phyloP scores from a whole-genome alignment of 768 basidiomycete genomes.

The Serendipita indica region DNA sequence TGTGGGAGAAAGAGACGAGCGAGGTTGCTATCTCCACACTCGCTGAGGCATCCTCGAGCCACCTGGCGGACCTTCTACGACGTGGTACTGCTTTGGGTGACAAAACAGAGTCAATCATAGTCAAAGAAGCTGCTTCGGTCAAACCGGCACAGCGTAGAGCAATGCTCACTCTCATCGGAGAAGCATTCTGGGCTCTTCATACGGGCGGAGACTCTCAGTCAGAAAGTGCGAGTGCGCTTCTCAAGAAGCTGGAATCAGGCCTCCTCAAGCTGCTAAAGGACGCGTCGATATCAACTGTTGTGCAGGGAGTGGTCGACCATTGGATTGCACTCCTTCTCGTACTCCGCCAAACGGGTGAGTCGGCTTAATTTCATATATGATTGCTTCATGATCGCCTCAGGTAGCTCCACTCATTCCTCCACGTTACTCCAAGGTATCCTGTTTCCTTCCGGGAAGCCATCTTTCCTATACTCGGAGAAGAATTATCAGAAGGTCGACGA shows the following conservation, averaged over 20 bases:
- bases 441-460: constrained; percentile 46
- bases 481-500: constrained; percentile 59
- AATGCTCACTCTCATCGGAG: constrained; percentile 48
- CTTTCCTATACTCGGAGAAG: constrained; percentile 80
- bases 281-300: not conserved
- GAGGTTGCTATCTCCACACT: constrained; percentile 48
- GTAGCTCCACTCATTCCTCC: constrained; percentile 15
- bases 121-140: constrained; percentile 53
- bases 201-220: not conserved
- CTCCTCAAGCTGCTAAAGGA: not conserved
- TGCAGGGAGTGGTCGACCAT: constrained; percentile 21
- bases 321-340: constrained; percentile 33
- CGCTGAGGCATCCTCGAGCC: constrained; percentile 37
- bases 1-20: constrained; percentile 62
- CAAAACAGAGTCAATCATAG: constrained; percentile 35
- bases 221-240: not conserved
- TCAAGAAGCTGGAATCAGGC: not conserved
- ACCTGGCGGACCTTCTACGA: constrained; percentile 42
- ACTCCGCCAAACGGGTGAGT: constrained; percentile 23
- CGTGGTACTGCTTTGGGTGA: constrained; percentile 28
- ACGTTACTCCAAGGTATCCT: not conserved
- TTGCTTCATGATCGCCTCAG: not conserved
- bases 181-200: constrained; percentile 36
- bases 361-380: not conserved
- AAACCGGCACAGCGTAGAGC: constrained; percentile 50